A percentile compares a stretch with the other conserved stretches of the same genome.
phyloP scores from a whole-genome alignment of 768 basidiomycete species.

The Daedaleopsis sinensis region DNA sequence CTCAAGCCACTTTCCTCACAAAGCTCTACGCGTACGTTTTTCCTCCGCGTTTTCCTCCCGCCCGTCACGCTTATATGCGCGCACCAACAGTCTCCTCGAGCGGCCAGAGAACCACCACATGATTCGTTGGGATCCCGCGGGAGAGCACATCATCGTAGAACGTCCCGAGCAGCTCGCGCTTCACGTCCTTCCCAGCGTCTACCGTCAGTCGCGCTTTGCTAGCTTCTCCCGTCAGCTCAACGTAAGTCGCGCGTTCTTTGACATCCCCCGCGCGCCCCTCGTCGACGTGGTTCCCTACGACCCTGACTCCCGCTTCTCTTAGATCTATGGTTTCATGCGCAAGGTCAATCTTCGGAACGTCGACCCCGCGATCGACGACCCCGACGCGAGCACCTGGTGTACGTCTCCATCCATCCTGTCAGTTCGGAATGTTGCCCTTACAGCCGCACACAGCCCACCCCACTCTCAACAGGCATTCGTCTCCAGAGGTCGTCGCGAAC shows the following conservation, averaged over 20 bases:
- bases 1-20: constrained; percentile 94
- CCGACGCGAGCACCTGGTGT: constrained; percentile 98
- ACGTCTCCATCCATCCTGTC: constrained; percentile 40
- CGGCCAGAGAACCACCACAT: constrained; percentile 93
- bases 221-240: constrained; percentile 98
- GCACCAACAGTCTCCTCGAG: constrained; percentile 68
- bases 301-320: constrained; percentile 17
- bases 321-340: constrained; percentile 99
- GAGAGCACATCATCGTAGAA: constrained; percentile 95
- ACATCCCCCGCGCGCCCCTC: constrained; percentile 29
- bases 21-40: constrained; percentile 89
- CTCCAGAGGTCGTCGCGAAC: constrained; percentile 87
- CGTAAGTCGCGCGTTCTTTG: constrained; percentile 51
- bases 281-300: constrained; percentile 6
- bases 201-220: constrained; percentile 95
- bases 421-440: not conserved
- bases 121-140: constrained; percentile 94
- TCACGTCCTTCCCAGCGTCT: constrained; percentile 91
- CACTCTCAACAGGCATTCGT: constrained; percentile 88
- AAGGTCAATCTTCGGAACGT: constrained; percentile 96
- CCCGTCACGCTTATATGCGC: constrained; percentile 21
- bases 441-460: constrained; percentile 67
- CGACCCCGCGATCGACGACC: constrained; percentile 93
- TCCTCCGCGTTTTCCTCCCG: constrained; percentile 5
- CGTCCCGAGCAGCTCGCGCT: constrained; percentile 91